A percentile compares a stretch with the other conserved stretches of the same genome.
phyloP scores from a whole-genome alignment of 306 rosid genomes.

The Canavalia gladiata region DNA sequence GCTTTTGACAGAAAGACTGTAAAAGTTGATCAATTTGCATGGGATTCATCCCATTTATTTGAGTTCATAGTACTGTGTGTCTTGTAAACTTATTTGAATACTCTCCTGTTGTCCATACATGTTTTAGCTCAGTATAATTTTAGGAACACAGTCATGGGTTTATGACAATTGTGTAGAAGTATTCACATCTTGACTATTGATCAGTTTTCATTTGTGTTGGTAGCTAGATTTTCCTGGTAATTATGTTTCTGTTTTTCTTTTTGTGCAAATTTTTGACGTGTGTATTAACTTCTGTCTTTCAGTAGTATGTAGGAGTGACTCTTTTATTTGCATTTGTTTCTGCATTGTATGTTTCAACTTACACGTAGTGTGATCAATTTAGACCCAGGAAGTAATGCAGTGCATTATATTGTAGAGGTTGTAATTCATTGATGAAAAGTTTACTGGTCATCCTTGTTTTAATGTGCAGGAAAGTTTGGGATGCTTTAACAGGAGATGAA shows the following conservation, averaged over 20 bases:
- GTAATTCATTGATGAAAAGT: not conserved
- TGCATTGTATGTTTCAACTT: not conserved
- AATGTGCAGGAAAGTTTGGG: constrained; percentile 93
- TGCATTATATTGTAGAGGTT: not conserved
- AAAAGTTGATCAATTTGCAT: not conserved
- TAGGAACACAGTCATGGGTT: constrained; percentile 26
- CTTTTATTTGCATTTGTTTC: constrained; percentile 21
- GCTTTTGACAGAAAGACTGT: not conserved
- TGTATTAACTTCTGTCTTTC: not conserved
- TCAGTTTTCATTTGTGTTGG: not conserved
- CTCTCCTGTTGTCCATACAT: too few species aligned
- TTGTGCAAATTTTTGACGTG: not conserved
- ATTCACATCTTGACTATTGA: not conserved
- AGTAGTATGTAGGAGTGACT: not conserved
- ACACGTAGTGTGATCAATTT: not conserved
- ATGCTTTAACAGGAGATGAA: constrained; percentile 93
- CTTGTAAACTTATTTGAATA: not conserved
- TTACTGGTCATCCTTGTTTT: constrained; percentile 41
- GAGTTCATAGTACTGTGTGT: not conserved
- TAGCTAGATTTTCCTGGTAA: not conserved
- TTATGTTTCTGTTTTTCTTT: not conserved
- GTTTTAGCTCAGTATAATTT: not conserved
- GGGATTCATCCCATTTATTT: constrained; percentile 12
- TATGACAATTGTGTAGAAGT: constrained; percentile 15
- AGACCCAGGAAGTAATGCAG: not conserved